These are phyloP conservation scores for Beauveria scarabaeidicola DNA, from an alignment of 2,329 filamentous ascomycete species.

Conservation along the genomic window DNA sequence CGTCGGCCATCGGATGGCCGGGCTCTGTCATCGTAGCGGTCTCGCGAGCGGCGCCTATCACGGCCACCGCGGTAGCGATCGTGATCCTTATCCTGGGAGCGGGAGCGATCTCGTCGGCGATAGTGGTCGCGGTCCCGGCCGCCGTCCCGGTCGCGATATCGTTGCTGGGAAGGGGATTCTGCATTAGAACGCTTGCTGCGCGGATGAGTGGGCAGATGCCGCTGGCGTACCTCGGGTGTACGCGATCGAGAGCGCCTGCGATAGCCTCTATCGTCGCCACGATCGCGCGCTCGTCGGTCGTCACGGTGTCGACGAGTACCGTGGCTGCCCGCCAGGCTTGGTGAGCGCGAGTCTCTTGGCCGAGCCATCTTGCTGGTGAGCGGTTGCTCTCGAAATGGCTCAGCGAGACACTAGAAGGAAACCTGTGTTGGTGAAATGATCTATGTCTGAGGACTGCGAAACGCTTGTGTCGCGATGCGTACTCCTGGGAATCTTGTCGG, in stretches of 20 bases:
- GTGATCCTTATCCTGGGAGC: slow-evolving; percentile 53
- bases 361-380: slow-evolving; percentile 43
- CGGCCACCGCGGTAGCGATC: slow-evolving; percentile 55
- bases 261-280: slow-evolving; percentile 40
- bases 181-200: slow-evolving; percentile 30
- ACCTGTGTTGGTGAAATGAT: slow-evolving; percentile 9
- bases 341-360: slow-evolving; percentile 70
- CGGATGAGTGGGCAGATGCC: slow-evolving; percentile 2
- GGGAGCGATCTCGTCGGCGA: slow-evolving; percentile 58
- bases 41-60: slow-evolving; percentile 58
- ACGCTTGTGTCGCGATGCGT: slow-evolving; percentile 9
- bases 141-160: slow-evolving; percentile 47
- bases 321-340: slow-evolving; percentile 85
- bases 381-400: not conserved
- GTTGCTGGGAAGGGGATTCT: slow-evolving; percentile 36
- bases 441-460: slow-evolving; percentile 8
- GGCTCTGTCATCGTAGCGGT: slow-evolving; percentile 50
- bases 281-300: slow-evolving; percentile 47
- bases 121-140: slow-evolving; percentile 45
- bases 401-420: slow-evolving; percentile 8
- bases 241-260: slow-evolving; percentile 53
- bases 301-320: slow-evolving; percentile 60
- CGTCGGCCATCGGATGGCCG: slow-evolving; percentile 52
- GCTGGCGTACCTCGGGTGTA: slow-evolving; percentile 51
- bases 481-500: slow-evolving; percentile 6